Evolutionary conservation across 495 filamentous ascomycete genomes (phyloP).

Genomic region (Neurospora hispaniola): DNA sequence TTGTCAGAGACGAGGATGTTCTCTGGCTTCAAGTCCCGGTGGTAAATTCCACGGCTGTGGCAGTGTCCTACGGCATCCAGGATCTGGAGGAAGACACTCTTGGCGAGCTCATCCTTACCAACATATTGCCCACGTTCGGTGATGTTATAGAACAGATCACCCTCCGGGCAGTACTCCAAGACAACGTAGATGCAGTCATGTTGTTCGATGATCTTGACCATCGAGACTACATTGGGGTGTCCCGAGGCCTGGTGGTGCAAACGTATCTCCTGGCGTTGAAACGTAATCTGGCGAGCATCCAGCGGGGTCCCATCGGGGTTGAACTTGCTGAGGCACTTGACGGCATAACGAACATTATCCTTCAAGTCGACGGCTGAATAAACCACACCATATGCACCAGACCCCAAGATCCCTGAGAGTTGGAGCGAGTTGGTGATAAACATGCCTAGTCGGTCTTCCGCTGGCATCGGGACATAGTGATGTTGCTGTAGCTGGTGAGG

Average conservation of each 20-base stretch:
- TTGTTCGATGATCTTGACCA: constrained; percentile 89
- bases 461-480: constrained; percentile 36
- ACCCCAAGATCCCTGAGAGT: constrained; percentile 75
- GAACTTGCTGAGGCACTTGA: constrained; percentile 91
- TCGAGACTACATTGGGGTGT: constrained; percentile 87
- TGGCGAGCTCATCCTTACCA: constrained; percentile 83
- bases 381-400: constrained; percentile 94
- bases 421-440: constrained; percentile 74
- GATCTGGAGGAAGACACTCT: constrained; percentile 84
- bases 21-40: constrained; percentile 95
- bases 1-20: constrained; percentile 88
- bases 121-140: constrained; percentile 90
- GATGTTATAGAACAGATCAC: constrained; percentile 93
- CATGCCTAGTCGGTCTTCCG: constrained; percentile 80
- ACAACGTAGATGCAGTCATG: constrained; percentile 93
- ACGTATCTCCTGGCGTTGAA: constrained; percentile 87
- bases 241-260: constrained; percentile 80
- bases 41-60: constrained; percentile 89
- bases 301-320: constrained; percentile 56
- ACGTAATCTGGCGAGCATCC: constrained; percentile 76
- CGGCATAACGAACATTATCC: constrained; percentile 74
- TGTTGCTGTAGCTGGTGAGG: constrained; percentile 25
- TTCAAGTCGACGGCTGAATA: constrained; percentile 87
- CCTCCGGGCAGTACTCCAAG: constrained; percentile 94
- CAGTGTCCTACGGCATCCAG: constrained; percentile 95